These are phyloP conservation scores for Kluyveromyces sp. DNA, from an alignment of 1,139 yeast species.

Conservation along the genomic window DNA sequence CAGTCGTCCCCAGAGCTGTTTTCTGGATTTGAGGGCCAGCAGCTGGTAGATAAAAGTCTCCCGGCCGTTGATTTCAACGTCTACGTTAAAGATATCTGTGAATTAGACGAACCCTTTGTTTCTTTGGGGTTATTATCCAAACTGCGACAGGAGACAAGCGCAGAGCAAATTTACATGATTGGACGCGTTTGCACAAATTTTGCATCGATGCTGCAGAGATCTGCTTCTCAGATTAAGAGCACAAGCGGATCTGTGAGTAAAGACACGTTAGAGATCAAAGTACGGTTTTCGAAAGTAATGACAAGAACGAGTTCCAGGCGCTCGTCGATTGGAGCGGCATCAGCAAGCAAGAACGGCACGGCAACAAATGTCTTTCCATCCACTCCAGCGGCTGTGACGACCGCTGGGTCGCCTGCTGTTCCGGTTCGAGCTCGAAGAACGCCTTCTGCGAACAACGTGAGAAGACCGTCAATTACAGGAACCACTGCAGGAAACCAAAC, in stretches of 20 bases:
- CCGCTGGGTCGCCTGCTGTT: not conserved
- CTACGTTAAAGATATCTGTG: slow-evolving; percentile 66
- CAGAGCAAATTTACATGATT: slow-evolving; percentile 35
- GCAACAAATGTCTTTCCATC: not conserved
- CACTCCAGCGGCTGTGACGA: slow-evolving; percentile 1
- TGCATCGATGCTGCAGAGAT: slow-evolving; percentile 48
- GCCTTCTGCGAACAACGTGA: slow-evolving; percentile 6
- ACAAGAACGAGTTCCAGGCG: slow-evolving; percentile 12
- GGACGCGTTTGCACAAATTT: slow-evolving; percentile 70
- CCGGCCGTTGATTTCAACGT: slow-evolving; percentile 51
- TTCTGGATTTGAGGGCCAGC: slow-evolving; percentile 11
- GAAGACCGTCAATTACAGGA: slow-evolving; percentile 2
- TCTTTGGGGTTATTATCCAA: slow-evolving; percentile 60
- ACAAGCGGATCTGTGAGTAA: slow-evolving; percentile 9
- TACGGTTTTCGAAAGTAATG: slow-evolving; percentile 44
- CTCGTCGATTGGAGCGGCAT: slow-evolving; percentile 8
- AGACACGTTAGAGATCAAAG: slow-evolving; percentile 59
- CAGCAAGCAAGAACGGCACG: slow-evolving; percentile 1
- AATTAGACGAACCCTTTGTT: slow-evolving; percentile 71
- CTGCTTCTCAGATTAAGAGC: slow-evolving; percentile 10
- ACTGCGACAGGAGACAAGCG: slow-evolving; percentile 21
- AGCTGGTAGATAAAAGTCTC: slow-evolving; percentile 5
- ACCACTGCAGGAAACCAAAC: not conserved
- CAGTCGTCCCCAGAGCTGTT: slow-evolving; percentile 32
- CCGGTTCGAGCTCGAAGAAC: slow-evolving; percentile 3